Evolutionary conservation across 148 eudicot genomes (phyloP).

Genomic region (Cornus suecica): DNA sequence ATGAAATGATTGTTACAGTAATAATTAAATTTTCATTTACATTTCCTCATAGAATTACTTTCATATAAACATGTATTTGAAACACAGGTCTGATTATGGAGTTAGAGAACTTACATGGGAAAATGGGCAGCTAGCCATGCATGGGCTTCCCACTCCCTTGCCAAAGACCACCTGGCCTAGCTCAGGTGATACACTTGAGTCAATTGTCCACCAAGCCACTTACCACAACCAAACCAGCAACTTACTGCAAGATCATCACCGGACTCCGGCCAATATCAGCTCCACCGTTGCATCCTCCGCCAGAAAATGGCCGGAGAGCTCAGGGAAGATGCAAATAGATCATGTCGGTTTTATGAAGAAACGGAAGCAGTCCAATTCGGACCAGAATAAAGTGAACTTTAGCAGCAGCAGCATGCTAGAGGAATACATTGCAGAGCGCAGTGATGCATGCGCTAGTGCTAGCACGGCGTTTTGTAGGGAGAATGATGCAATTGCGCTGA

Average conservation of each 20-base stretch:
- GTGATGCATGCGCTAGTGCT: conserved; percentile 53
- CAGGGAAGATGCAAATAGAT: conserved; percentile 18
- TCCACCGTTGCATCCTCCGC: conserved; percentile 41
- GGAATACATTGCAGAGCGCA: conserved; percentile 2
- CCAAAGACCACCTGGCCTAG: conserved; percentile 37
- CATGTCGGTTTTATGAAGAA: conserved; percentile 31
- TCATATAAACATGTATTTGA: neutral
- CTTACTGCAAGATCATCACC: conserved; percentile 7
- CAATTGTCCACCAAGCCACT: conserved; percentile 75
- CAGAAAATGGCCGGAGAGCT: conserved; percentile 33
- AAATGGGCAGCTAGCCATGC: conserved; percentile 78
- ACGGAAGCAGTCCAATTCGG: conserved; percentile 38
- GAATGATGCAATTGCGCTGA: conserved; percentile 43
- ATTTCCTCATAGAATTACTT: conserved; percentile 2
- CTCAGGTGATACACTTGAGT: conserved; percentile 64
- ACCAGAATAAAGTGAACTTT: conserved; percentile 16
- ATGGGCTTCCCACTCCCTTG: conserved; percentile 40
- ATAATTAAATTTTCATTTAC: neutral
- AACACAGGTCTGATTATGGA: conserved; percentile 56
- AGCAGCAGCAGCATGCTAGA: conserved; percentile 15
- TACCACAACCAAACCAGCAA: conserved; percentile 24
- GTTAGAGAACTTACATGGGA: conserved; percentile 80
- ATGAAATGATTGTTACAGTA: neutral
- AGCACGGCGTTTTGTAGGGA: conserved; percentile 46
- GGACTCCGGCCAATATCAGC: conserved; percentile 28